phyloP scores from a whole-genome alignment of 2,329 filamentous ascomycete species.

The Colletotrichum ledebouriae region DNA sequence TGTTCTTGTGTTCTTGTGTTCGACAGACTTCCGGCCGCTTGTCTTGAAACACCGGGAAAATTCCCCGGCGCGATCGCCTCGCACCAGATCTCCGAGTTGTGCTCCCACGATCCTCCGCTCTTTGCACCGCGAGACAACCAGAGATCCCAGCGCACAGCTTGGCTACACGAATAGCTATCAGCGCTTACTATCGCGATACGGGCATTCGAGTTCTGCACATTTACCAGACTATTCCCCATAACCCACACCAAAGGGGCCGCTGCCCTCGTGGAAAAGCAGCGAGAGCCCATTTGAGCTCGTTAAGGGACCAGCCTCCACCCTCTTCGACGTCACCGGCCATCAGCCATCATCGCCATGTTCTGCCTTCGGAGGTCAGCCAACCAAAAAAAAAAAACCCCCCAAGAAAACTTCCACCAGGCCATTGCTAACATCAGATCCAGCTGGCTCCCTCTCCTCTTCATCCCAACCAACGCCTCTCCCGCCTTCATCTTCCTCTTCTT shows the following conservation, averaged over 20 bases:
- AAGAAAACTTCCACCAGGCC: constrained; percentile 24
- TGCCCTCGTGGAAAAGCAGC: neutral
- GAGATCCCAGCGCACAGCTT: too few relatives aligned
- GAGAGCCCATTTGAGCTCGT: neutral
- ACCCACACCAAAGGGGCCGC: too few relatives aligned
- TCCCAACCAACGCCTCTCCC: constrained; percentile 87
- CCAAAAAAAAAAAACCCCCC: neutral
- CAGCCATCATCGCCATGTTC: constrained; percentile 62
- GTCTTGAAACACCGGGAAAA: neutral
- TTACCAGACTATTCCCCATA: too few relatives aligned
- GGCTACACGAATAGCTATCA: too few relatives aligned
- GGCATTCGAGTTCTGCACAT: too few relatives aligned
- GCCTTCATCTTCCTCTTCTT: constrained; percentile 91
- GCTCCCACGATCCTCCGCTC: too few relatives aligned
- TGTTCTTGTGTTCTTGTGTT: neutral
- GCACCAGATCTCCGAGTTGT: too few relatives aligned
- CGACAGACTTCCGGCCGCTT: neutral
- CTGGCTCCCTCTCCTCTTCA: constrained; percentile 90
- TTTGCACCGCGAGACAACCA: too few relatives aligned
- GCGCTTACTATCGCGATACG: too few relatives aligned
- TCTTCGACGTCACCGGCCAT: constrained; percentile 19
- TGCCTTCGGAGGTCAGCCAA: constrained; percentile 69
- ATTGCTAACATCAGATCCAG: constrained; percentile 56
- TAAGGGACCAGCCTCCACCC: constrained; percentile 7
- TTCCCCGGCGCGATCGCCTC: too few relatives aligned